Base-by-base conservation (phyloP, 1,139 yeast species). In the Hanseniaspora uvarum region DNA sequence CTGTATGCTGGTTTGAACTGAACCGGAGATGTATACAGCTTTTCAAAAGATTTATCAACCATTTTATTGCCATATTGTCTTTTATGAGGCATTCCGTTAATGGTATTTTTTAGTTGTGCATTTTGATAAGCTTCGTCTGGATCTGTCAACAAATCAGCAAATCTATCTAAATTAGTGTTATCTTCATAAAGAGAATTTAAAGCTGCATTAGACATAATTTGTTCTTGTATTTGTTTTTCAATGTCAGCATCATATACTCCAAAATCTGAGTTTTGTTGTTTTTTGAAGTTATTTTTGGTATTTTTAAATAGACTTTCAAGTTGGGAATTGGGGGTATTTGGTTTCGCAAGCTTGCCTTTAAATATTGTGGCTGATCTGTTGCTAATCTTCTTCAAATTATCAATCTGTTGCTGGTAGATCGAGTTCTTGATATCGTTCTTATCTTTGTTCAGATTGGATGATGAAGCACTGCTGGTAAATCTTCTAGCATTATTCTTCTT, bases 201-300 rank as follows among this genome's bases (percentile, higher is more conserved):
- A 18, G 53, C 53, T 14, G 53, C 53, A 49, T 49, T 49, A 14
- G 53, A 49, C 53, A 49, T 41, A 8, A 49, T 49, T 11, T 49
- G 53, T 14, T 49, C 53, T 21, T 41, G 44, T 1, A 49, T 49
- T 28, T 49, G 53, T n/a, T 18, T 33, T 28, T 49, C 47, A 41
- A 49, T 44, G 39, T 49, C 47, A 2, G 53, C 46, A 36, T 49
- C 47, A 19, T 49, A 49, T 14, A n/a, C 26, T 14, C 34, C 34
- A 47, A 49, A 34, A 5, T 49, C 28, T 30, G 41, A 11, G 14
- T 48, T 40, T 18, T 31, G 46, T 16, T 23, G 26, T 2, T 31
- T 30, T 18, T 18, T 34, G 30, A 12, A 14, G n/a, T 41, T 34
- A n/a, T 41, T 34, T 21, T 49, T 49, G 12, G 23, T 41, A 24